Evolutionary conservation across 352 stramenopile genomes (phyloP).

Genomic region (Phytophthora cryptogea): DNA sequence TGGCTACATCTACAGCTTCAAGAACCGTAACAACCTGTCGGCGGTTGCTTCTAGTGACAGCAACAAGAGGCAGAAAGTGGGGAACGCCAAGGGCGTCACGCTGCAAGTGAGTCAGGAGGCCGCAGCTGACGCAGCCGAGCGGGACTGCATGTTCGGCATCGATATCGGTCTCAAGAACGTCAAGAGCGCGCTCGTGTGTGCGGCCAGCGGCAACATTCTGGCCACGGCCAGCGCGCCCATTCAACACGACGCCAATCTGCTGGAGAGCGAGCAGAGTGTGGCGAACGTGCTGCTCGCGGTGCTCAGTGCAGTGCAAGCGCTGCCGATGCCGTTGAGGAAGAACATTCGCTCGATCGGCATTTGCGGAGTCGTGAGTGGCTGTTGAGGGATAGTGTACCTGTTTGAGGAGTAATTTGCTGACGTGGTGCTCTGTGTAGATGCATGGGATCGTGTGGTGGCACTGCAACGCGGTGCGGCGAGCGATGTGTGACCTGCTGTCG

Average conservation of each 20-base stretch:
- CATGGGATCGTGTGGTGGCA: slow-evolving; percentile 83
- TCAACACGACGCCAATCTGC: slow-evolving; percentile 15
- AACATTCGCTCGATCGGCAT: slow-evolving; percentile 50
- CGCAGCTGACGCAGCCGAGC: not conserved
- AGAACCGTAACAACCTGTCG: slow-evolving; percentile 27
- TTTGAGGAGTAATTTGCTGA: not conserved
- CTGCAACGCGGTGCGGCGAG: slow-evolving; percentile 34
- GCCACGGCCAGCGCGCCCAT: slow-evolving; percentile 39
- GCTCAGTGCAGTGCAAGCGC: slow-evolving; percentile 26
- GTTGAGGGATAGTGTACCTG: not conserved
- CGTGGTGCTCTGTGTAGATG: slow-evolving; percentile 45
- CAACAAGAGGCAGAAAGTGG: slow-evolving; percentile 6
- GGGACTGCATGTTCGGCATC: slow-evolving; percentile 50
- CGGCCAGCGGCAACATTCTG: slow-evolving; percentile 28
- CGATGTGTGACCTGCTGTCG: slow-evolving; percentile 23
- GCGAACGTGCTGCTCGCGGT: slow-evolving; percentile 40
- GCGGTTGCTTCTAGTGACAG: not conserved
- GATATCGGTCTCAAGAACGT: slow-evolving; percentile 72
- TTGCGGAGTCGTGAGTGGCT: slow-evolving; percentile 57
- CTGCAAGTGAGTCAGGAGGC: slow-evolving; percentile 21
- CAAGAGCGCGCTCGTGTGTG: slow-evolving; percentile 60
- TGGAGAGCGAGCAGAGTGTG: slow-evolving; percentile 38
- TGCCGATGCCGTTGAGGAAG: slow-evolving; percentile 27
- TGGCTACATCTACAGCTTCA: slow-evolving; percentile 41
- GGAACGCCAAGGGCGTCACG: not conserved